Base-by-base conservation (phyloP, 2,329 filamentous ascomycete genomes). In the Talaromyces islandicus region DNA sequence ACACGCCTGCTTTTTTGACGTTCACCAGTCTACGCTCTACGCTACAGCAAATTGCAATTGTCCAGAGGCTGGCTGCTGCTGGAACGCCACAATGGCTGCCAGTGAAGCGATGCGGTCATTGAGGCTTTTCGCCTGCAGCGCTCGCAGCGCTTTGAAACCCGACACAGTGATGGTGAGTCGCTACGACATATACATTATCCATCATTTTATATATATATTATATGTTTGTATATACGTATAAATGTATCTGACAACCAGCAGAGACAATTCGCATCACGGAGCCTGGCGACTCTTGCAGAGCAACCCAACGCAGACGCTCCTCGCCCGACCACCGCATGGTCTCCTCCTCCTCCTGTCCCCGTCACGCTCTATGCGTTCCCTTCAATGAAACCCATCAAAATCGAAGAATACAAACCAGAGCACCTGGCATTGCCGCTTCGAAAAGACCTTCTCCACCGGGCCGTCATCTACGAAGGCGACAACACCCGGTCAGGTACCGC, bases 311-410 rank as follows among this genome's bases (percentile, higher is more conserved):
- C 61, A 38, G 60, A 57, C 17, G 27, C 60, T n/a, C 56, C 64
- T 57, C 35, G 64, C 71, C 50, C 67, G 62, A 32, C 72, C 69
- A 70, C 56, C 24, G 73, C 61, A 54, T 77, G 72, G 71, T 69
- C 64, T 57, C 69, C 80, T 65, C 69, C 80, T 65, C 80, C 81
- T 65, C 86, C 85, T 30, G 90, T 95, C 60, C 85, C 90, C 59
- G 83, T 93, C 63, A 97, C 93, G 58, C 85, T 97, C 75, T 92
- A 96, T 84, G 81, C 82, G 72, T 99, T 97, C 80, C 94, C 94
- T 38, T 85, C 87, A 11, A 86, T 97, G 77, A 92, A 97, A 75
- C 94, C 94, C 25, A 80, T 86, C 54, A 81, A 85, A 56, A 88
- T 95, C 74, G 85, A 90, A 71, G 78, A 85, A 69, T 97, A 92